These are phyloP conservation scores for Lagenaria siceraria DNA, from an alignment of 306 rosid genomes.

Conservation along the genomic window DNA sequence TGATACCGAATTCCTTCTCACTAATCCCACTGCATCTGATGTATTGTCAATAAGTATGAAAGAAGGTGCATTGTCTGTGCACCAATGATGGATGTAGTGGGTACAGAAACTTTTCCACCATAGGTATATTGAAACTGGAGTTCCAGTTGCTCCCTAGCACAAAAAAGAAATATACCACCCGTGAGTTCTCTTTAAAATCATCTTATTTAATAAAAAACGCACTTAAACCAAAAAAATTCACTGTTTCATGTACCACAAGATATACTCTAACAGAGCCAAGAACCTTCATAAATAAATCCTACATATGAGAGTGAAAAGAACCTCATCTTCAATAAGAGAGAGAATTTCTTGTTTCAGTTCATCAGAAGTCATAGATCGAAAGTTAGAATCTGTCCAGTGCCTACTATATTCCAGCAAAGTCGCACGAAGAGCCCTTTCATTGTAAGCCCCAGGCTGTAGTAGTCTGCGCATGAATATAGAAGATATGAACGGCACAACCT, in stretches of 20 bases:
- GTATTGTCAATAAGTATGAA: conserved; percentile 60
- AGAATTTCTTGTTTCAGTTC: conserved; percentile 81
- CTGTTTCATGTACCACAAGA: background rate
- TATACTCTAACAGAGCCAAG: background rate
- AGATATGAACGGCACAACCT: conserved; percentile 53
- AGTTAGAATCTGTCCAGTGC: conserved; percentile 71
- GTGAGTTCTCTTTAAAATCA: background rate
- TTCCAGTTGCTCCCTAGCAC: conserved; percentile 50
- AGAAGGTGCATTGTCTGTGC: conserved; percentile 63
- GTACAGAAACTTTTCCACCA: conserved; percentile 70
- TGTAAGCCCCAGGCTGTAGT: conserved; percentile 80
- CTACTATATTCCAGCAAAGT: conserved; percentile 66
- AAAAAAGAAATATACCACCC: background rate
- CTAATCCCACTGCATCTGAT: conserved; percentile 50
- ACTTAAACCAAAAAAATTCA: background rate
- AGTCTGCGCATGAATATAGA: conserved; percentile 71
- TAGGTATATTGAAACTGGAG: conserved; percentile 36
- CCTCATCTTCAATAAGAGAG: conserved; percentile 84
- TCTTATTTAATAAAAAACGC: background rate
- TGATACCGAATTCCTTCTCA: conserved; percentile 66
- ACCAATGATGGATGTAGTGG: conserved; percentile 69
- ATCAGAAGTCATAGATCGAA: conserved; percentile 61
- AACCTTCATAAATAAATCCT: background rate
- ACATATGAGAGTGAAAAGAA: conserved; percentile 13
- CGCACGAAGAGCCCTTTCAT: conserved; percentile 55